phyloP scores from a whole-genome alignment of 2,329 filamentous ascomycete genomes.

The Phaeoacremonium minimum region DNA sequence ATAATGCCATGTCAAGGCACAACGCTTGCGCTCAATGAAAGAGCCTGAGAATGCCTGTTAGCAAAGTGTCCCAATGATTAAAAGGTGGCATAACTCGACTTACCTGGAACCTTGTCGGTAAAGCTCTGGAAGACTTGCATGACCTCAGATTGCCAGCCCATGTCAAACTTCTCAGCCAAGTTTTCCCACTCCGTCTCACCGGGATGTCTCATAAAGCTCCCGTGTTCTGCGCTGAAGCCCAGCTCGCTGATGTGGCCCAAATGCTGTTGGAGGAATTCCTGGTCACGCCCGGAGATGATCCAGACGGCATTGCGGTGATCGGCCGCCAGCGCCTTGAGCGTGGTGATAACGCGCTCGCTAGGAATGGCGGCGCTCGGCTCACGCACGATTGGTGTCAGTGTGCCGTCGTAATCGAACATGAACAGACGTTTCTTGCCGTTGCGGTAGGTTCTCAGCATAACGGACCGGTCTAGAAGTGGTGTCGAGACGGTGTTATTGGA shows the following conservation, averaged over 20 bases:
- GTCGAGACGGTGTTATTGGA: slow-evolving; percentile 73
- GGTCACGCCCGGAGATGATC: slow-evolving; percentile 95
- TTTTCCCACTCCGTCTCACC: slow-evolving; percentile 79
- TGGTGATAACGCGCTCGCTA: slow-evolving; percentile 75
- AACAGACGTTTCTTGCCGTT: slow-evolving; percentile 76
- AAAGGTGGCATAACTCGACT: slow-evolving; percentile 18
- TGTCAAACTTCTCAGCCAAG: slow-evolving; percentile 78
- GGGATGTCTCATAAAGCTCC: slow-evolving; percentile 87
- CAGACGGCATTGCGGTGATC: slow-evolving; percentile 87
- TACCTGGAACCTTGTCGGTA: slow-evolving; percentile 80
- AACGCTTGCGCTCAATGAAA: slow-evolving; percentile 91
- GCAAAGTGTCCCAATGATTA: background rate
- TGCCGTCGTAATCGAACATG: slow-evolving; percentile 99
- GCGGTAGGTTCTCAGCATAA: slow-evolving; percentile 70
- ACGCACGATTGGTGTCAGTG: slow-evolving; percentile 89
- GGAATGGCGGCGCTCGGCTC: slow-evolving; percentile 88
- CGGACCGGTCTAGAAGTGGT: slow-evolving; percentile 72
- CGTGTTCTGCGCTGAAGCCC: slow-evolving; percentile 95
- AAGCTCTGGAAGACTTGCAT: slow-evolving; percentile 82
- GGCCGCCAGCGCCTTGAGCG: slow-evolving; percentile 71
- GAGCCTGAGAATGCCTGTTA: slow-evolving; percentile 52
- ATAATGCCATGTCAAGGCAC: slow-evolving; percentile 96
- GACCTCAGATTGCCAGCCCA: slow-evolving; percentile 89
- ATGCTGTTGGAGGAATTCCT: slow-evolving; percentile 84
- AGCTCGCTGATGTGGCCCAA: slow-evolving; percentile 86